phyloP scores from a whole-genome alignment of 2,329 filamentous ascomycete species.

The Exophiala oligosperma region DNA sequence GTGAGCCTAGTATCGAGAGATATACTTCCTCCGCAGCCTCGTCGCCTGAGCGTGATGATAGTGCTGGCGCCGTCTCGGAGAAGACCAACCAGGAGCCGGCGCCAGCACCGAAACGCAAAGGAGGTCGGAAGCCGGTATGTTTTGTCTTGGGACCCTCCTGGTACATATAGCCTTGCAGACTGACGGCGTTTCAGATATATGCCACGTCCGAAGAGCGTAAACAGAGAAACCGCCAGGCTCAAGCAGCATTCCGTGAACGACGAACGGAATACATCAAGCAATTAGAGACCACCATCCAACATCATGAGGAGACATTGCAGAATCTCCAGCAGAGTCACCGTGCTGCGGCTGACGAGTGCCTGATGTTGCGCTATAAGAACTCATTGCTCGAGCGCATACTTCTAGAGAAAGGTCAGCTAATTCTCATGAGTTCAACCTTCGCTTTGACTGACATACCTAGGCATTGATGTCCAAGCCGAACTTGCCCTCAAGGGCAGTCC shows the following conservation, averaged over 20 bases:
- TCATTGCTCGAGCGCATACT: slow-evolving; percentile 92
- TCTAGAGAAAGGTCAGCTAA: slow-evolving; percentile 78
- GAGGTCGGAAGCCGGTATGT: slow-evolving; percentile 92
- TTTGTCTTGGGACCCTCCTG: slow-evolving; percentile 10
- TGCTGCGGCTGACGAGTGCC: slow-evolving; percentile 89
- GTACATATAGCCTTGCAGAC: not conserved
- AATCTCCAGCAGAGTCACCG: slow-evolving; percentile 92
- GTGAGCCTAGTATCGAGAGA: slow-evolving; percentile 42
- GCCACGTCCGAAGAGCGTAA: slow-evolving; percentile 98
- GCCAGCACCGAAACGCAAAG: slow-evolving; percentile 82
- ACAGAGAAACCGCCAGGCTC: slow-evolving; percentile 93
- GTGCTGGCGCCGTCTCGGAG: slow-evolving; percentile 28
- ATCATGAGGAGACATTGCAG: slow-evolving; percentile 91
- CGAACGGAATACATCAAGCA: slow-evolving; percentile 99
- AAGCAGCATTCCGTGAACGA: slow-evolving; percentile 94
- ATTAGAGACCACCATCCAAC: slow-evolving; percentile 93
- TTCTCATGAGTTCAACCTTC: not conserved
- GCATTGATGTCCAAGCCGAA: slow-evolving; percentile 96
- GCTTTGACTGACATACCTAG: slow-evolving; percentile 45
- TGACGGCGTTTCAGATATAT: slow-evolving; percentile 72
- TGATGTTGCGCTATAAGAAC: slow-evolving; percentile 99
- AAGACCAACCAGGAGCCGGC: slow-evolving; percentile 39
- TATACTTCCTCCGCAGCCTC: slow-evolving; percentile 48
- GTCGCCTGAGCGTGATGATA: slow-evolving; percentile 46
- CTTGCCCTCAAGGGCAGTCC: slow-evolving; percentile 90